Conservation (phyloP, 352 stramenopile species). For the Phytophthora pistaciae region DNA sequence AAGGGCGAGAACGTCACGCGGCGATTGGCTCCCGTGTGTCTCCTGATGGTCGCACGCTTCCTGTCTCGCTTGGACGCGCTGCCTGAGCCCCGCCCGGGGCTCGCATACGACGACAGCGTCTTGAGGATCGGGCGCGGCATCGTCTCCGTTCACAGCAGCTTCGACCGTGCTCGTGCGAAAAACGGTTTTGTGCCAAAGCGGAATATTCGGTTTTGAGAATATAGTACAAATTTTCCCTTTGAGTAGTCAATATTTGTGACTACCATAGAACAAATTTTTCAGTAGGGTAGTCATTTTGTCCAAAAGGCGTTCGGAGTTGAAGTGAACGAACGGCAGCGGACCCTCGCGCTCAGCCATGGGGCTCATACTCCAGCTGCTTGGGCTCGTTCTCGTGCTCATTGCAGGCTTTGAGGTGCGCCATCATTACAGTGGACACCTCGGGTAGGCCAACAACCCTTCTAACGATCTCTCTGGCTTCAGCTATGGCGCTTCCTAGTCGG, state of each 20-base stretch:
- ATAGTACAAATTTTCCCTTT: no score
- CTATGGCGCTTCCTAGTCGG: constrained; percentile 31
- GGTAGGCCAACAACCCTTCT: neutral
- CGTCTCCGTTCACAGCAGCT: constrained; percentile 11
- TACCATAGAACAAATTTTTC: no score
- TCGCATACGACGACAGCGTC: constrained; percentile 45
- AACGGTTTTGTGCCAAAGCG: neutral
- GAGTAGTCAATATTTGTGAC: no score
- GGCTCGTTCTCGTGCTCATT: constrained; percentile 16
- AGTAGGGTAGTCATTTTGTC: no score
- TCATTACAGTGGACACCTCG: neutral
- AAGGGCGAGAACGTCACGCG: constrained; percentile 86
- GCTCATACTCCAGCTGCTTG: constrained; percentile 25
- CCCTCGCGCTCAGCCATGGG: constrained; percentile 13
- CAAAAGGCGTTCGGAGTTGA: constrained; percentile 8
- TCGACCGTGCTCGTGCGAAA: neutral
- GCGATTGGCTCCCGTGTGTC: constrained; percentile 36
- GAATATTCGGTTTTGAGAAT: no score
- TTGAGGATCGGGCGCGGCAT: constrained; percentile 77
- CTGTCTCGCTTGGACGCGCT: constrained; percentile 26
- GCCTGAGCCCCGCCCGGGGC: constrained; percentile 18
- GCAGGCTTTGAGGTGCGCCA: constrained; percentile 27
- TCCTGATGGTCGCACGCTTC: constrained; percentile 32
- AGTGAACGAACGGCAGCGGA: neutral
- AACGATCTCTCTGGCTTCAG: constrained; percentile 1